A percentile compares a stretch with the other conserved stretches of the same genome.
phyloP scores from a whole-genome alignment of 139 green algal genomes.

The Micractinium conductrix region DNA sequence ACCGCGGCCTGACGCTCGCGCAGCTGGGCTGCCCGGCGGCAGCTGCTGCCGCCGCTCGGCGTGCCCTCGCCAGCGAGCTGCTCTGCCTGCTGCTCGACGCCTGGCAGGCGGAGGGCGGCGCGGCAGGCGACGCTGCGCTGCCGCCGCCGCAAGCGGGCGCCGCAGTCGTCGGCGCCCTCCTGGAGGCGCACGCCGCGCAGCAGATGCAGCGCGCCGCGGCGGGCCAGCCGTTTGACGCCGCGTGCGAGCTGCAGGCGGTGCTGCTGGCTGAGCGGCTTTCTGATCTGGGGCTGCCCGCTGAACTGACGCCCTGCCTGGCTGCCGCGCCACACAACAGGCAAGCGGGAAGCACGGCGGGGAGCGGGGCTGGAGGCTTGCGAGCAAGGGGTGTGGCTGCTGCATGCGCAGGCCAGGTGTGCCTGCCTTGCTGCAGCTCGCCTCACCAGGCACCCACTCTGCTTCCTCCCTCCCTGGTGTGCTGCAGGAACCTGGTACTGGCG shows the following conservation, averaged over 20 bases:
- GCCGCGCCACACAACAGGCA: not conserved
- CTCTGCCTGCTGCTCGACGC: conserved; percentile 4
- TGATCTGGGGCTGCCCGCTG: no score
- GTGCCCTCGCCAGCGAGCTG: not conserved
- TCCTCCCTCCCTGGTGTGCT: not conserved
- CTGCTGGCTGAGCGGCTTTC: not conserved
- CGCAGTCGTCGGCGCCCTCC: not conserved
- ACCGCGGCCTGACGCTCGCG: not conserved
- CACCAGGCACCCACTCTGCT: no score
- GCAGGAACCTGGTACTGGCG: not conserved
- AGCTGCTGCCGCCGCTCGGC: not conserved
- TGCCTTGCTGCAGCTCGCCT: no score
- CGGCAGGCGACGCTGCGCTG: not conserved
- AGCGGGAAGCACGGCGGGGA: not conserved
- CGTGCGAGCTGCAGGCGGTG: not conserved
- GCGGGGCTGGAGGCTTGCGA: not conserved
- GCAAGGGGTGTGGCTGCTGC: not conserved
- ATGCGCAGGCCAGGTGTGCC: not conserved
- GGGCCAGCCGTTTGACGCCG: not conserved
- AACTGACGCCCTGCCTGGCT: not conserved
- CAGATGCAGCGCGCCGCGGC: not conserved
- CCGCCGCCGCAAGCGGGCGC: not conserved
- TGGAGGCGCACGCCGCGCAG: not conserved
- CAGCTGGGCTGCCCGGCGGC: not conserved
- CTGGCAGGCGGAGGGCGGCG: not conserved